Conservation (phyloP, 176 grass and related monocot species). For the maize (Zea mays) region DNA sequence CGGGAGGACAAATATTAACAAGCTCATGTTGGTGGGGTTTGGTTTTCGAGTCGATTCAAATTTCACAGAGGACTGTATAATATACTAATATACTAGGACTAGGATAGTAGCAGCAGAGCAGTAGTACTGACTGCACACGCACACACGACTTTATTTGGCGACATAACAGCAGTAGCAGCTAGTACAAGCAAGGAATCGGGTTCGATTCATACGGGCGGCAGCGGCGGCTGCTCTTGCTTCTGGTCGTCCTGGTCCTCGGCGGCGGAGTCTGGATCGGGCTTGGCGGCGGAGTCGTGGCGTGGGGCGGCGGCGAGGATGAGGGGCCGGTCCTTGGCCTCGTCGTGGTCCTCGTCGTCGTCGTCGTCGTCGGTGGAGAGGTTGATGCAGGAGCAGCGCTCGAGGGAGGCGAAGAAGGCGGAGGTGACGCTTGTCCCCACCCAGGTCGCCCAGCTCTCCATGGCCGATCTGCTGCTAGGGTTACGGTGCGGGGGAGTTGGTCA, state of each 20-base stretch:
- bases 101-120: too few species aligned
- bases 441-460: conserved; percentile 60
- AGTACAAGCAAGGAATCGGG: background rate
- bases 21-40: too few species aligned
- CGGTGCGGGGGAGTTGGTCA: background rate
- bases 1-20: too few species aligned
- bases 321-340: conserved; percentile 57
- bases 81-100: too few species aligned
- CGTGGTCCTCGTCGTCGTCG: conserved; percentile 41
- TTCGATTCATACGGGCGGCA: conserved; percentile 44
- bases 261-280: background rate
- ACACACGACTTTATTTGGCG: too few species aligned
- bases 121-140: too few species aligned
- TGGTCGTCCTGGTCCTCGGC: background rate
- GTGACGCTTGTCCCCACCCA: conserved; percentile 60
- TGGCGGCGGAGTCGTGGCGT: background rate
- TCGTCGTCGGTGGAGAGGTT: conserved; percentile 66
- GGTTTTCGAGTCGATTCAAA: too few species aligned
- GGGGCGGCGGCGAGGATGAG: conserved; percentile 50
- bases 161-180: background rate
- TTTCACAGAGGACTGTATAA: too few species aligned
- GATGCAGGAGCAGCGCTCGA: conserved; percentile 92
- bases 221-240: conserved; percentile 19
- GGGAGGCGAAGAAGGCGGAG: conserved; percentile 85
- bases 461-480: conserved; percentile 35